Evolutionary conservation across 495 filamentous ascomycete genomes (phyloP), one percentile per base, ranked within the genome.

Genomic region (Xylona heveae): DNA sequence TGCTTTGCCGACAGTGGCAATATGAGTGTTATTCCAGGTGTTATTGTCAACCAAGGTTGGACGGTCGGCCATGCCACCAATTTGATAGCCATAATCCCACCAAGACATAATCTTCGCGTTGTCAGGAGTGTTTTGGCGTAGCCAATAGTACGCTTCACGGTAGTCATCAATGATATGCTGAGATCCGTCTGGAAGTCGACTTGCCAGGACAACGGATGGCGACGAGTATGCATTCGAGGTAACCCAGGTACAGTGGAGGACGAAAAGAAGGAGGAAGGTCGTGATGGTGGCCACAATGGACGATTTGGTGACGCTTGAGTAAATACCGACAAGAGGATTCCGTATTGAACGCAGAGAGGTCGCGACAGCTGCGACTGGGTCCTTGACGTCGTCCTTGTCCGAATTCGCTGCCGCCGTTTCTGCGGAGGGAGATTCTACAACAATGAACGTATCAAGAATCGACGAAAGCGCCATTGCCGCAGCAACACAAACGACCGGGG

Each of bases 11-110:
- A 99, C 90, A 9, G 90, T 99, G 24, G 90, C 90, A 52, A 99
- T 99, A 51, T 99, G 90, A 8, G 90, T 99, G 58, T 99, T 99
- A 58, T 99, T 99, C 90, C 90, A 99, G 10, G 90, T 99, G 55
- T 99, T 99, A 59, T 99, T 99, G 58, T 99, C 90, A 13, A 99
- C 90, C 24, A 99, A 62, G 0, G 90, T 99, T 23, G 90, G 83
- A 16, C 90, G 72, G 52, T 99, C 90, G 22, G 90, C 90, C 90
- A 99, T 99, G 36, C 90, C 90, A 57, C 90, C 90, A 49, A 99
- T 99, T 56, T 99, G 90, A 57, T 99, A 99, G 31, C 90, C 90
- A 42, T 99, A 99, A 49, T 99, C 90, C 90, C 90, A 99, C 90
- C 90, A 99, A 10, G 81, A 84, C 90, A 95, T 95, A 46, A 99